phyloP scores from a whole-genome alignment of 441 rosid species.

The Daphne laureola region DNA sequence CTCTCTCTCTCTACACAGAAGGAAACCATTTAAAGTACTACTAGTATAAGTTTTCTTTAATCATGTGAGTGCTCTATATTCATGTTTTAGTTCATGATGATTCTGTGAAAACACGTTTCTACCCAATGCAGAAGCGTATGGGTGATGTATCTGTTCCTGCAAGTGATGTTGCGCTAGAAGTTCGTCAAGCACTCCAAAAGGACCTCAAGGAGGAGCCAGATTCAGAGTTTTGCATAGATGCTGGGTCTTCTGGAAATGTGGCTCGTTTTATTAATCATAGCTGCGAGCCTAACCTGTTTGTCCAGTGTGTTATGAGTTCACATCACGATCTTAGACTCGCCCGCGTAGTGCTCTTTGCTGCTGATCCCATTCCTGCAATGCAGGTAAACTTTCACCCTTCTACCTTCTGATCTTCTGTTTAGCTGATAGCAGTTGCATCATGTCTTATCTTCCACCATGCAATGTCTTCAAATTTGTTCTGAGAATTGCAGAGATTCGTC shows the following conservation, averaged over 20 bases:
- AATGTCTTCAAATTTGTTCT: no score
- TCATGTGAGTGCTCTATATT: slow-evolving; percentile 9
- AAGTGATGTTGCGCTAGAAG: slow-evolving; percentile 8
- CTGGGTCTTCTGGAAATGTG: slow-evolving; percentile 65
- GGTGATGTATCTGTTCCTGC: slow-evolving; percentile 19
- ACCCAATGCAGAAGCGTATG: slow-evolving; percentile 26
- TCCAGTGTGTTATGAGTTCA: slow-evolving; percentile 68
- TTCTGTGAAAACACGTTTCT: slow-evolving; percentile 9
- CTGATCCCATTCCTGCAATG: slow-evolving; percentile 80
- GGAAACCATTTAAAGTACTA: no score
- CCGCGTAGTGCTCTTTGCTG: slow-evolving; percentile 75
- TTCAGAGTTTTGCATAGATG: slow-evolving; percentile 92
- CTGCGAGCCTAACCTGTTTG: slow-evolving; percentile 89
- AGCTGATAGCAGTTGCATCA: no score
- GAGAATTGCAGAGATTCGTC: no score
- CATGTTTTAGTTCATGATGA: neutral
- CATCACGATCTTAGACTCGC: slow-evolving; percentile 83
- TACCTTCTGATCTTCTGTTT: neutral
- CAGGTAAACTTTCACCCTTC: slow-evolving; percentile 37
- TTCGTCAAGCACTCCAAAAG: slow-evolving; percentile 22
- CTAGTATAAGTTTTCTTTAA: no score
- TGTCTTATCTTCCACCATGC: no score
- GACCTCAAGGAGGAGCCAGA: slow-evolving; percentile 30
- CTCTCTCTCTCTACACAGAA: no score
- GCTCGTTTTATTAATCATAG: slow-evolving; percentile 91